These are phyloP conservation scores for Periglandula ipomoeae DNA, from an alignment of 2,329 filamentous ascomycete genomes.

Conservation along the genomic window DNA sequence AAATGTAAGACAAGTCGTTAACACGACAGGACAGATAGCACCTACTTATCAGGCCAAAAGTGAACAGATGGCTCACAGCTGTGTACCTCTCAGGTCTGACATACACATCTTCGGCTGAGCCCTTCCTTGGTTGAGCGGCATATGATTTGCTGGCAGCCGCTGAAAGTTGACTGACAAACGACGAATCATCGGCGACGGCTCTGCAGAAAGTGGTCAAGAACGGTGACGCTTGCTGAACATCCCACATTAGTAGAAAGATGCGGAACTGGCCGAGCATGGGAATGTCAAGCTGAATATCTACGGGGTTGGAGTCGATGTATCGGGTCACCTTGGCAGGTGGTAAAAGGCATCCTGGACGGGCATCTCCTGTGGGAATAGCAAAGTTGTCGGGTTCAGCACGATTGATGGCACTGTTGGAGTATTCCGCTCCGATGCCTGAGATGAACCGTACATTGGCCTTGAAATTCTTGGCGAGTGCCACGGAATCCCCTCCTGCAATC, in stretches of 20 bases:
- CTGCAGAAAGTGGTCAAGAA: conserved; percentile 54
- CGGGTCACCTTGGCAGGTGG: conserved; percentile 63
- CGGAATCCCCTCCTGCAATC: conserved; percentile 52
- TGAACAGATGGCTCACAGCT: conserved; percentile 58
- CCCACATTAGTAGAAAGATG: conserved; percentile 60
- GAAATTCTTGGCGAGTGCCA: conserved; percentile 59
- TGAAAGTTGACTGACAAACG: conserved; percentile 51
- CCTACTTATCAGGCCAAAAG: conserved; percentile 58
- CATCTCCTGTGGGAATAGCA: conserved; percentile 35
- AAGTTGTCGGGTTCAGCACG: conserved; percentile 25
- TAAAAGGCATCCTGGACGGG: conserved; percentile 45
- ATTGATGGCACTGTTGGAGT: conserved; percentile 43
- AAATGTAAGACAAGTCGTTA: not conserved
- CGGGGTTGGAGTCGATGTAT: conserved; percentile 69
- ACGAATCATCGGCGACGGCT: conserved; percentile 39
- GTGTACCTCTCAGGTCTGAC: conserved; percentile 60
- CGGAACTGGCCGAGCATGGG: conserved; percentile 70
- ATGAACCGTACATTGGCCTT: conserved; percentile 64
- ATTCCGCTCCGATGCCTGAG: conserved; percentile 59
- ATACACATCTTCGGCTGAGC: conserved; percentile 55
- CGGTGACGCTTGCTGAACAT: conserved; percentile 43
- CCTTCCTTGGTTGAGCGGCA: conserved; percentile 44
- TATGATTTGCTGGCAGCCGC: conserved; percentile 54
- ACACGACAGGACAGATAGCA: conserved; percentile 9
- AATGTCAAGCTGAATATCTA: conserved; percentile 70